phyloP scores from a whole-genome alignment of 768 basidiomycete species.

The Leucocoprinus birnbaumii region DNA sequence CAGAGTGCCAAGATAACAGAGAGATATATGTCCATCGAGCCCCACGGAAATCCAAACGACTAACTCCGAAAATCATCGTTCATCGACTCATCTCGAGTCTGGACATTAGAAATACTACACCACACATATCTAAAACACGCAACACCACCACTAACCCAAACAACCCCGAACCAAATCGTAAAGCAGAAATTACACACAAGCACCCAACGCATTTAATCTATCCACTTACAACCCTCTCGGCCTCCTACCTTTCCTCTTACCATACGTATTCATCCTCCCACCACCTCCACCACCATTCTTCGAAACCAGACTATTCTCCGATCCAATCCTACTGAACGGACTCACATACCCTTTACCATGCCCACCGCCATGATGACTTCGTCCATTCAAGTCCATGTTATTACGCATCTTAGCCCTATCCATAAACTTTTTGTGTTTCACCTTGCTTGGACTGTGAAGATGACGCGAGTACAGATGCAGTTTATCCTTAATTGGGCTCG shows the following conservation, averaged over 20 bases:
- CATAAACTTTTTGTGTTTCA: background rate
- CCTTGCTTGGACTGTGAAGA: background rate
- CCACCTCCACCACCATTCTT: background rate
- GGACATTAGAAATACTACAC: too few relatives aligned
- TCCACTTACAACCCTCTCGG: slow-evolving; percentile 8
- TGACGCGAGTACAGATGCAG: background rate
- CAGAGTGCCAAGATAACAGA: too few relatives aligned
- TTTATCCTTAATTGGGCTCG: background rate
- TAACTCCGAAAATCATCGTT: too few relatives aligned
- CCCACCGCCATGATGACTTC: background rate
- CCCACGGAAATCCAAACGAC: too few relatives aligned
- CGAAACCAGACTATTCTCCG: slow-evolving; percentile 2
- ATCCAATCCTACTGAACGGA: slow-evolving; percentile 5
- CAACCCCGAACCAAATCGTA: background rate
- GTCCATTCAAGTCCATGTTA: background rate
- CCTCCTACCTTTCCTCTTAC: slow-evolving; percentile 7
- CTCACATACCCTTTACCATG: background rate
- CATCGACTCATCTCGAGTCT: too few relatives aligned
- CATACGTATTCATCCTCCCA: slow-evolving; percentile 13
- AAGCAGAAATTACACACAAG: background rate
- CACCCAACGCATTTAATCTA: background rate
- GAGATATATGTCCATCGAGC: too few relatives aligned
- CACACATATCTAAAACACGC: too few relatives aligned
- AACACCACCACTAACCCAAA: too few relatives aligned
- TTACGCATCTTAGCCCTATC: slow-evolving; percentile 1